Evolutionary conservation across 768 basidiomycete genomes (phyloP).

Genomic region (Termitomyces sp.): DNA sequence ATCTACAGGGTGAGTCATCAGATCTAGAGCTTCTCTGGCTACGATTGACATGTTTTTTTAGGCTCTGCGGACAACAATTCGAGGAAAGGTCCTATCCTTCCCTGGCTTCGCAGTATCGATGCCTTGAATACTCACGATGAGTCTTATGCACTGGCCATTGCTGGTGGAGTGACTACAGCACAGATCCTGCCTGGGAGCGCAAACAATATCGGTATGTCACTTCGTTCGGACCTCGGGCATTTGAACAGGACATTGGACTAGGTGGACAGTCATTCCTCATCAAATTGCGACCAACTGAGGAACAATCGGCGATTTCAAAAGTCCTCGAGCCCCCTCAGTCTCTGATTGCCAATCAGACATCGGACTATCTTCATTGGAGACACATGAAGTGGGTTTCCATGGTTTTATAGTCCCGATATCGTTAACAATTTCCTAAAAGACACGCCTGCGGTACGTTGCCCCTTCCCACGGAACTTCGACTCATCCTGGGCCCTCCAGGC

Average conservation of each 20-base stretch:
- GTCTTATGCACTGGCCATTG: conserved; percentile 47
- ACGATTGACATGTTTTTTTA: conserved; percentile 1
- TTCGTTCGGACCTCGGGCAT: neutral
- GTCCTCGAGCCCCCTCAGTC: conserved; percentile 70
- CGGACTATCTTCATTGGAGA: conserved; percentile 46
- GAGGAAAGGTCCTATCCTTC: conserved; percentile 38
- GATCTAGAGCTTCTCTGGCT: neutral
- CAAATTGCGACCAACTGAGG: conserved; percentile 65
- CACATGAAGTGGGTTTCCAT: conserved; percentile 60
- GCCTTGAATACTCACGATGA: conserved; percentile 73
- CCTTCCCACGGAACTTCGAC: neutral
- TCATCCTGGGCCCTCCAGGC: conserved; percentile 20
- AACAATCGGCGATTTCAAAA: conserved; percentile 62
- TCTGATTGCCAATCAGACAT: conserved; percentile 32
- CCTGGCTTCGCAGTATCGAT: conserved; percentile 67
- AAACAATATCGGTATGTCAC: conserved; percentile 45
- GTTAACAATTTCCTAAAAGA: conserved; percentile 22
- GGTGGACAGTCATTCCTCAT: conserved; percentile 78
- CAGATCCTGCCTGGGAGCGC: conserved; percentile 71
- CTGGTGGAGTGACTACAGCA: conserved; percentile 72
- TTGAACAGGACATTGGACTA: conserved; percentile 14
- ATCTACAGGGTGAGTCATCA: conserved; percentile 19
- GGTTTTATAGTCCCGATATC: neutral
- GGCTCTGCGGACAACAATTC: conserved; percentile 57
- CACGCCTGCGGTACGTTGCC: conserved; percentile 53